Evolutionary conservation across 2,329 filamentous ascomycete species (phyloP), one percentile per base, ranked within the genome.

Genomic region (Pseudocercospora musae): DNA sequence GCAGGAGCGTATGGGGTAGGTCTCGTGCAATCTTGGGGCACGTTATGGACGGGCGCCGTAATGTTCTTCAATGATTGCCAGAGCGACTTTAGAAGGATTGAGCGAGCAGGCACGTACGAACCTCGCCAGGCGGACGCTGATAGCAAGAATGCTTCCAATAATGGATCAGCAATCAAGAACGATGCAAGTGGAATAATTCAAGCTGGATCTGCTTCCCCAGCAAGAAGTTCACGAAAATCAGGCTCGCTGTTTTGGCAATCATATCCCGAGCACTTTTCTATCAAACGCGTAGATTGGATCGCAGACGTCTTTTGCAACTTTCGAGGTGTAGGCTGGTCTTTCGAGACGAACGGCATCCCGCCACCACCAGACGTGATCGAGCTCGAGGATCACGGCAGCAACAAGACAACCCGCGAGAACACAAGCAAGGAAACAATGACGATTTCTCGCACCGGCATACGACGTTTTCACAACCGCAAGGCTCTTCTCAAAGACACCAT

Each of bases 281-380:
- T 74, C 21, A 81, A 85, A 65, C 82, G 85, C 15, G 67, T 87
- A 18, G 81, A 86, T 61, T 88, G 85, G 85, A 78, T 82, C 3
- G 66, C 80, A 10, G 85, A 87, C 61, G 72, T 87, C 40, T 79
- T 85, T 63, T 80, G 79, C 70, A 85, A 81, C 69, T 84, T 87
- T 68, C 79, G 85, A 52, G 86, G 85, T 9, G 78, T 83, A 33
- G 83, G 84, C 64, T 88, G 85, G 85, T 84, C 81, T 68, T 86
- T 84, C 79, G 78, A 85, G 4, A 79, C 80, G 23, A 76, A 80
- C 13, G 79, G 78, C 7, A 73, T 86, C 0, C 76, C 80, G 1
- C 75, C 78, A 4, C 80, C 1, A 72, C 73, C 62, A 68, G 66
- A 62, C 37, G 40, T 57, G 15, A 73, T 81, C 5, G 74, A 79